Evolutionary conservation across 257 asterid species (phyloP).

Genomic region (Fraxinus quadrangulata): DNA sequence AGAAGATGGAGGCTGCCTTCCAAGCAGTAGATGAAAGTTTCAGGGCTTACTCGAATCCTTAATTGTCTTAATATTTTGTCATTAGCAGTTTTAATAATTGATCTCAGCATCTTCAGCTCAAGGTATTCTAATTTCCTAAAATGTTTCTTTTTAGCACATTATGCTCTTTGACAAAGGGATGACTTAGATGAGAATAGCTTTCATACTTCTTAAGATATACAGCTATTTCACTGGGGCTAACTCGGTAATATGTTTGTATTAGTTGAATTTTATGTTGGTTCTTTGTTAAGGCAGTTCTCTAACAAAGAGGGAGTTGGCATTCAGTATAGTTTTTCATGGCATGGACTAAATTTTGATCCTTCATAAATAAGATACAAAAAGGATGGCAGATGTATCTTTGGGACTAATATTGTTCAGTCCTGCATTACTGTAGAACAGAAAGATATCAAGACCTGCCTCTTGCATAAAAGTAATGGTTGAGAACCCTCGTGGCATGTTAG

Average conservation of each 20-base stretch:
- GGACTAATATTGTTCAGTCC: too few species aligned
- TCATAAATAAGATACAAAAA: neutral
- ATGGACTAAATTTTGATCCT: neutral
- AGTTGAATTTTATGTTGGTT: neutral
- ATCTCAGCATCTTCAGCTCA: neutral
- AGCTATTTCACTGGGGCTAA: neutral
- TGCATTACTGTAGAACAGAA: neutral
- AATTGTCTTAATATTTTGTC: neutral
- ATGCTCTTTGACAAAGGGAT: too few species aligned
- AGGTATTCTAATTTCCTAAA: neutral
- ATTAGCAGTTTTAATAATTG: too few species aligned
- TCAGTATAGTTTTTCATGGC: neutral
- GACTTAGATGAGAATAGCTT: neutral
- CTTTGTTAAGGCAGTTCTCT: neutral
- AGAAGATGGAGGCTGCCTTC: slow-evolving; percentile 16
- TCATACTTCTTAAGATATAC: neutral
- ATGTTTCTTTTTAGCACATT: neutral
- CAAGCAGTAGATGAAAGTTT: slow-evolving; percentile 64
- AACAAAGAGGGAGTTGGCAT: neutral
- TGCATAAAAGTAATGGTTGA: neutral
- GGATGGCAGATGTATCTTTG: neutral
- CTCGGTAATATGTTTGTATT: neutral
- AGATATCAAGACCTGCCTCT: neutral
- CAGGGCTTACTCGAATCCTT: slow-evolving; percentile 34
- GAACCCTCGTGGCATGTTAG: neutral